A percentile compares a stretch with the other conserved stretches of the same genome.
Conservation (phyloP, 1,284 basidiomycete species). For the Cryptococcus sp. region DNA sequence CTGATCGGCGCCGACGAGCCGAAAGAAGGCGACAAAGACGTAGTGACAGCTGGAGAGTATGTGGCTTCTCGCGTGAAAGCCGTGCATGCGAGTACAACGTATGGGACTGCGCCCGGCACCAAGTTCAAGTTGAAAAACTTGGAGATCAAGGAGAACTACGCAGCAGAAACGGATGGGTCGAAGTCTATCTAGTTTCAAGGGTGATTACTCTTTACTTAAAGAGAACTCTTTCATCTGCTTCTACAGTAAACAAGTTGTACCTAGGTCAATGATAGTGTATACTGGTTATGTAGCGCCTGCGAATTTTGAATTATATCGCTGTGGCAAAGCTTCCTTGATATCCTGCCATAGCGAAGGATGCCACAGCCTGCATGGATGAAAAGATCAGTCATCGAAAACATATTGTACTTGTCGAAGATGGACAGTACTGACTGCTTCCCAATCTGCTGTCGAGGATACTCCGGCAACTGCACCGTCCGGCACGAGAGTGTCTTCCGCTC, state of each 20-base stretch:
- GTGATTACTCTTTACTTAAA: too few relatives aligned
- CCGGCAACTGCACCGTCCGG: neutral
- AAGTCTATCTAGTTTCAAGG: constrained; percentile 4
- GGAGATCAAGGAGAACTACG: constrained; percentile 29
- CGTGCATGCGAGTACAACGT: constrained; percentile 22
- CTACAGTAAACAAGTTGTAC: too few relatives aligned
- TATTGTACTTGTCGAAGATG: neutral
- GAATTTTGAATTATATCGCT: too few relatives aligned
- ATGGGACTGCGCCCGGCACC: constrained; percentile 27
- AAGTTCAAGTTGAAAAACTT: constrained; percentile 31
- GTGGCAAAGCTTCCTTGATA: too few relatives aligned
- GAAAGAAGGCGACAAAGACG: constrained; percentile 9
- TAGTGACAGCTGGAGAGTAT: constrained; percentile 27
- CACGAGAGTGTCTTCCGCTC: neutral
- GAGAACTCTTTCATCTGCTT: too few relatives aligned
- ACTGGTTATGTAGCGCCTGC: too few relatives aligned
- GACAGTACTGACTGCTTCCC: neutral
- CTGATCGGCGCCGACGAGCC: constrained; percentile 16
- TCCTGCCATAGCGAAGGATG: neutral
- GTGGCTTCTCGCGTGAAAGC: constrained; percentile 30
- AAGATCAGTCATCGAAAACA: neutral
- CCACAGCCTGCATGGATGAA: neutral
- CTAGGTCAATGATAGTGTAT: too few relatives aligned
- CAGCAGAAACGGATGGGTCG: constrained; percentile 7
- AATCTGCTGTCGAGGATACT: neutral